Base-by-base conservation (phyloP, 257 asterid species). In the Solanum ossicruentum region DNA sequence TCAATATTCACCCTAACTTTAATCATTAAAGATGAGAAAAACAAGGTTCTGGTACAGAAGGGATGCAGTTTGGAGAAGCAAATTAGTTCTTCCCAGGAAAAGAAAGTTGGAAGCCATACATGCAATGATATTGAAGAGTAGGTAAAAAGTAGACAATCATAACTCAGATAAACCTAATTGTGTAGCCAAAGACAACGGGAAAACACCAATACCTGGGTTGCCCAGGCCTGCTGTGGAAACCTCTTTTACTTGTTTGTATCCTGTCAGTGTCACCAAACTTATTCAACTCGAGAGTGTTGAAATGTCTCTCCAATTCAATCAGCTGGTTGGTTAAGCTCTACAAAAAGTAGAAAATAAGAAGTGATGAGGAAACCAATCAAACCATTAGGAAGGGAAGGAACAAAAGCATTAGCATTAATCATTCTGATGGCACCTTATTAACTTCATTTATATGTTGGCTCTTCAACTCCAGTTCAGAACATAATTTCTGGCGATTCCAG, bases 241-340 rank as follows among this genome's bases (percentile, higher is more conserved):
- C 84, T 86, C 90, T 91, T 85, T 77, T 89, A 79, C 90, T 91
- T 87, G 90, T 88, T 85, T 84, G 91, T 43, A 69, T 80, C 82
- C 88, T 89, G 41, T 87, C 92, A 86, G 82, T 86, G 86, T 92
- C 96, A 82, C 97, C 98, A 85, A 93, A 95, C 87, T 87, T 94
- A 83, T 90, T 93, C 78, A 96, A 87, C 92, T 96, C 99, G 71
- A 96, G 86, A 15, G 93, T 83, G 80, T 96, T 96, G 83, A 96
- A 95, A 91, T 96, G 97, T 86, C 93, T 93, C 92, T 96, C 99
- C 89, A 96, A 90, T 85, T 94, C 97, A 88, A 95, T 92, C 92
- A 97, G 90, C 89, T 92, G 93, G 87, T 86, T 91, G 83, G 97
- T 92, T 86, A 97, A 85, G 81, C 91, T 97, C 98, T 96, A 91